Evolutionary conservation across 106 monocot genomes (phyloP).

Genomic region (Platanthera zijinensis): DNA sequence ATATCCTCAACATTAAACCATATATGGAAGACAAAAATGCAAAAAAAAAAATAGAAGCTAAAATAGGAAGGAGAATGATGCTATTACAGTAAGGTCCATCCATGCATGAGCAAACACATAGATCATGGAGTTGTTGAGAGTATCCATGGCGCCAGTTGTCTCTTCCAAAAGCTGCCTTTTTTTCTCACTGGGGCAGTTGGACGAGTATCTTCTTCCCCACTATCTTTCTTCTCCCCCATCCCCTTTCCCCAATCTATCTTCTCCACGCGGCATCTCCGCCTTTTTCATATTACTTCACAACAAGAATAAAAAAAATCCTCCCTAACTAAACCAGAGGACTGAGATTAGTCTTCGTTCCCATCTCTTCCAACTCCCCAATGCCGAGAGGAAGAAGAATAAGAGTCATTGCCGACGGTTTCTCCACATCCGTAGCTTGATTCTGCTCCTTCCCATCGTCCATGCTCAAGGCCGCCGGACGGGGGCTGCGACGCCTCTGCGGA

Average conservation of each 20-base stretch:
- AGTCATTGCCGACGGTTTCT: background rate
- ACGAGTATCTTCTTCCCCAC: background rate
- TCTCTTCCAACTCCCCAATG: background rate
- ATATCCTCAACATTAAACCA: background rate
- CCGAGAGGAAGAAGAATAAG: background rate
- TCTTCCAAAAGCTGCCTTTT: background rate
- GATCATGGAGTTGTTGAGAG: conserved; percentile 5
- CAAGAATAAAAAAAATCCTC: background rate
- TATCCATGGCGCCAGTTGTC: background rate
- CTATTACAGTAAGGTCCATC: background rate
- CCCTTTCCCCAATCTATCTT: background rate
- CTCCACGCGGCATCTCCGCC: background rate
- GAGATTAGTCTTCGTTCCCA: background rate
- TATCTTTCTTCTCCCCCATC: background rate
- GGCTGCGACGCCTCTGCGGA: conserved; percentile 12
- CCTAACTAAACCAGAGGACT: background rate
- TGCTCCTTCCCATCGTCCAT: background rate
- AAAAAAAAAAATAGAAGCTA: background rate
- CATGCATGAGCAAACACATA: conserved; percentile 6
- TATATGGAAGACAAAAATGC: background rate
- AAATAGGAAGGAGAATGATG: background rate
- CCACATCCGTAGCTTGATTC: background rate
- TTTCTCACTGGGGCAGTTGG: background rate
- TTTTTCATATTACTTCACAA: background rate
- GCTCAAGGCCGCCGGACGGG: conserved; percentile 6